Conservation (phyloP, 305 asterid genomes). For the Fraxinus xanthoxyloides region DNA sequence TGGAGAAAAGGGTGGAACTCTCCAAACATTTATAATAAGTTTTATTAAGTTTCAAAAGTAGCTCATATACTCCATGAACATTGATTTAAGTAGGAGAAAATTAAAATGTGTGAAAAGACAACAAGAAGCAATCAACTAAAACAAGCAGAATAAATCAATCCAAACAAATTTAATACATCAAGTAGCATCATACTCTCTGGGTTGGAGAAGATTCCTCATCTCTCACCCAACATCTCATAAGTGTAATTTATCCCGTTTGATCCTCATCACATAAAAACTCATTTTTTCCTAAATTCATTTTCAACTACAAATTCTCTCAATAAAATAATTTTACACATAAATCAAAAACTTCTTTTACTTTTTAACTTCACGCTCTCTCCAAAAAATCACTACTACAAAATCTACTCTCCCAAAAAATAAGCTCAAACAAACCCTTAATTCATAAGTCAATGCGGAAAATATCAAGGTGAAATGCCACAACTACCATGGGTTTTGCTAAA, state of each 20-base stretch:
- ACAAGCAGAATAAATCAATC: neutral
- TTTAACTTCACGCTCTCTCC: neutral
- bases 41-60: neutral
- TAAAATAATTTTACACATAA: too few species aligned
- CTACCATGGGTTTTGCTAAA: neutral
- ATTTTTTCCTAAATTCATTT: neutral
- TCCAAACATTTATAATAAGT: neutral
- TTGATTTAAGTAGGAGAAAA: neutral
- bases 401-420: neutral
- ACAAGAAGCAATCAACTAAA: neutral
- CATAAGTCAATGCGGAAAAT: neutral
- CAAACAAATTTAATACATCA: neutral
- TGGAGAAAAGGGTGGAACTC: neutral
- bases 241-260: neutral
- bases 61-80: neutral
- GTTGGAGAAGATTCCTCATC: neutral
- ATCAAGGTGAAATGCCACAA: neutral
- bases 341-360: neutral
- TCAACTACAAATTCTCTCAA: neutral
- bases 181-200: neutral
- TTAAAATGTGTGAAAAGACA: neutral
- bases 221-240: neutral
- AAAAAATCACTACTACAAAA: neutral
- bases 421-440: neutral
- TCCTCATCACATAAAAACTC: neutral